These are phyloP conservation scores for Quercus robur DNA, from an alignment of 306 rosid species.

Conservation along the genomic window DNA sequence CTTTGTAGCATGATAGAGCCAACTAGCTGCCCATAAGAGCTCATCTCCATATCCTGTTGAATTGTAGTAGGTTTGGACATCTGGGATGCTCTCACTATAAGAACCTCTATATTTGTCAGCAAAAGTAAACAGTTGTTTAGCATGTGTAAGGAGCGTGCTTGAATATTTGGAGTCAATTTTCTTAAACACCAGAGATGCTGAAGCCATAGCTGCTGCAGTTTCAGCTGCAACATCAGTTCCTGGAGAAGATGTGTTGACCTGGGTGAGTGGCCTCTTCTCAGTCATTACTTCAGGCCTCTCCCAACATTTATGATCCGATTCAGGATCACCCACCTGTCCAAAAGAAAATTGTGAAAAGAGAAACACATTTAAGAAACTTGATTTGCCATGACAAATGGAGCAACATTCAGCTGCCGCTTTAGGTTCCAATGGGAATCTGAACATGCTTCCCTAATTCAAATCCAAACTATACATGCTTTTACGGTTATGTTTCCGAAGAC, in stretches of 20 bases:
- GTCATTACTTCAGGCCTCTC: conserved; percentile 79
- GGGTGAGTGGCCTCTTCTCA: conserved; percentile 63
- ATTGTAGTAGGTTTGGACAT: conserved; percentile 65
- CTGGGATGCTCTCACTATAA: conserved; percentile 72
- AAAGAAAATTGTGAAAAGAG: conserved; percentile 12
- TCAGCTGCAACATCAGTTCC: conserved; percentile 95
- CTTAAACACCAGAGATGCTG: conserved; percentile 95
- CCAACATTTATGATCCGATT: conserved; percentile 81
- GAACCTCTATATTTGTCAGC: conserved; percentile 55
- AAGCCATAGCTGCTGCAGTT: conserved; percentile 97
- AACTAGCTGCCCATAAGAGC: conserved; percentile 96
- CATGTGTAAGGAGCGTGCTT: conserved; percentile 71
- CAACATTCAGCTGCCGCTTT: neutral
- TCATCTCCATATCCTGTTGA: conserved; percentile 94
- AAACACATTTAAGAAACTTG: conserved; percentile 8
- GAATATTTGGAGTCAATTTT: conserved; percentile 55
- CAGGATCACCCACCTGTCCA: conserved; percentile 87
- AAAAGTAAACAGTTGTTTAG: conserved; percentile 76
- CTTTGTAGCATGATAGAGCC: conserved; percentile 93
- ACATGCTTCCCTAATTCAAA: neutral
- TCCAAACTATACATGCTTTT: neutral
- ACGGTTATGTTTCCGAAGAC: too few relatives aligned
- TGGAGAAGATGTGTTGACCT: conserved; percentile 66
- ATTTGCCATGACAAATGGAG: neutral
- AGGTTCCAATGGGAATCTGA: neutral